These are phyloP conservation scores for Collybia sp. DNA, from an alignment of 768 basidiomycete genomes.

Conservation along the genomic window DNA sequence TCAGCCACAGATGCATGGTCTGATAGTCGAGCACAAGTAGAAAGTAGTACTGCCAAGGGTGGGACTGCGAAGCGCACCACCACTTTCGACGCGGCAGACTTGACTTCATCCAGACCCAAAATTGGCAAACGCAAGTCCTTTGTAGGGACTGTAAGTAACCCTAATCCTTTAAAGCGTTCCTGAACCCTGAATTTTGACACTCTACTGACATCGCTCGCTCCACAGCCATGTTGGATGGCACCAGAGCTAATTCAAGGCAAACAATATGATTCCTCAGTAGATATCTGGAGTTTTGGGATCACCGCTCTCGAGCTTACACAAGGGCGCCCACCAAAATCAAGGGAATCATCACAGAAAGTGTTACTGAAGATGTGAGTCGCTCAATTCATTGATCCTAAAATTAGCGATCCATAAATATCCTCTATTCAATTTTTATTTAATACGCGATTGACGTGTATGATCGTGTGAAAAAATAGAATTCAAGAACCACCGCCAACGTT, in stretches of 20 bases:
- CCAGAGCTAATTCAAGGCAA: constrained; percentile 87
- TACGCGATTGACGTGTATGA: neutral
- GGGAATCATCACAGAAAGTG: constrained; percentile 68
- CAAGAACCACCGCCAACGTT: constrained; percentile 76
- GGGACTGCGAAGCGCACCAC: constrained; percentile 23
- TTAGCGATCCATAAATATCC: neutral
- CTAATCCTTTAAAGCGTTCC: neutral
- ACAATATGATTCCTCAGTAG: constrained; percentile 81
- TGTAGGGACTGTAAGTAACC: constrained; percentile 72
- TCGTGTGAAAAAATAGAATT: constrained; percentile 40
- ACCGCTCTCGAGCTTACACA: constrained; percentile 89
- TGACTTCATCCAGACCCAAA: constrained; percentile 28
- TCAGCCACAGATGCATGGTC: constrained; percentile 18
- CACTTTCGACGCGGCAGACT: constrained; percentile 26
- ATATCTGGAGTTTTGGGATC: constrained; percentile 96
- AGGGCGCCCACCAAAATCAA: constrained; percentile 81
- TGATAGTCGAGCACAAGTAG: constrained; percentile 20
- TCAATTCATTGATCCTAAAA: neutral
- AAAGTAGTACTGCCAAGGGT: constrained; percentile 7
- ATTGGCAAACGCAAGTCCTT: constrained; percentile 86
- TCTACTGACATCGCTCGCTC: neutral
- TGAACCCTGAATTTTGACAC: too few relatives aligned
- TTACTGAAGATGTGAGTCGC: constrained; percentile 62
- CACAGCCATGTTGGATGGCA: constrained; percentile 92
- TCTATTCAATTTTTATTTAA: constrained; percentile 2